Percentiles rank a stretch among this genome's conserved stretches.
Evolutionary conservation across 805 yeast genomes (phyloP).

Genomic region (Schwanniomyces occidentalis): DNA sequence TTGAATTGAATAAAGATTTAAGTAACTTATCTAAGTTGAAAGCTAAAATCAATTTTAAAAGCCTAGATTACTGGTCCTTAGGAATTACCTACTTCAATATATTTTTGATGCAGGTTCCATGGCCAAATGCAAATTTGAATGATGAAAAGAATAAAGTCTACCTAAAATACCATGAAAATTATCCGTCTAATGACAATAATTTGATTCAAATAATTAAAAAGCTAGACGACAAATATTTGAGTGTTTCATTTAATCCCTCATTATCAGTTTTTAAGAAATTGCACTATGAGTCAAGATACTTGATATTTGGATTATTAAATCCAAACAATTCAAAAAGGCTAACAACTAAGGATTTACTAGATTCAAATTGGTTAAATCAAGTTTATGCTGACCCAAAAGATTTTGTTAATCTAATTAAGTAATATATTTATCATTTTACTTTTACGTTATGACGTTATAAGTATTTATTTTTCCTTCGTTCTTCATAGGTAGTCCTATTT

Average conservation of each 20-base stretch:
- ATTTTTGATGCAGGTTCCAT: conserved; percentile 45
- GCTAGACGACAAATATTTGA: conserved; percentile 22
- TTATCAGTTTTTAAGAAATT: conserved; percentile 32
- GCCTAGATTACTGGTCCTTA: conserved; percentile 52
- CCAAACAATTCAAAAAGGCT: conserved; percentile 29
- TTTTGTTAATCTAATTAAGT: conserved; percentile 15
- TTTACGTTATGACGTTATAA: too few species aligned
- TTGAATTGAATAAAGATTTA: conserved; percentile 8
- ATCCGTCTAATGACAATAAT: conserved; percentile 24
- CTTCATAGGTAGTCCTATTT: too few species aligned
- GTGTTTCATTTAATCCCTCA: conserved; percentile 28
- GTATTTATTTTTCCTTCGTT: too few species aligned
- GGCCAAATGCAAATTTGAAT: conserved; percentile 40
- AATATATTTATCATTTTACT: neutral
- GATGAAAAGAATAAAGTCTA: conserved; percentile 21
- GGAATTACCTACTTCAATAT: conserved; percentile 51
- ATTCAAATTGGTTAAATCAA: conserved; percentile 38
- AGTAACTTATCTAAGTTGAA: conserved; percentile 3
- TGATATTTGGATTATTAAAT: conserved; percentile 32
- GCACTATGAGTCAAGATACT: conserved; percentile 38
- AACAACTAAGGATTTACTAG: conserved; percentile 23
- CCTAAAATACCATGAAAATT: conserved; percentile 23
- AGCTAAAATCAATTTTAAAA: conserved; percentile 25
- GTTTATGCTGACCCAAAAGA: conserved; percentile 42
- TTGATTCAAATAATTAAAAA: conserved; percentile 23